These are phyloP conservation scores for Wallacemonas sp. DNA, from an alignment of 208 protist species.

Conservation along the genomic window DNA sequence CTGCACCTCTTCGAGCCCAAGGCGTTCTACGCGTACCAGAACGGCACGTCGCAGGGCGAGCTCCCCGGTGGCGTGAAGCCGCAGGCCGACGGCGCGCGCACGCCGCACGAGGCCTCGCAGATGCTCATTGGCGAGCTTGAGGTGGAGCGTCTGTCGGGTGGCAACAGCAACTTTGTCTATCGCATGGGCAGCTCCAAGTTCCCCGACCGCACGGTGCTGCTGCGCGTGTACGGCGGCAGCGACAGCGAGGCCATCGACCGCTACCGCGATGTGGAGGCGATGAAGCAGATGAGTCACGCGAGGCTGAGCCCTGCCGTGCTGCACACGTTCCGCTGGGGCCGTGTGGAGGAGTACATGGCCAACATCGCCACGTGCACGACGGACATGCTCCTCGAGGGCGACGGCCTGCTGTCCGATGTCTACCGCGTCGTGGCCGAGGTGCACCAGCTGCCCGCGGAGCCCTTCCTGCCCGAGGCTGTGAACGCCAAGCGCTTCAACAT, in stretches of 20 bases:
- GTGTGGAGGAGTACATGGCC: constrained; percentile 87
- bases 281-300: constrained; percentile 75
- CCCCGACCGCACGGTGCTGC: constrained; percentile 52
- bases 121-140: constrained; percentile 58
- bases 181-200: constrained; percentile 64
- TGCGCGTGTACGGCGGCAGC: constrained; percentile 78
- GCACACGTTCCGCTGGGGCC: constrained; percentile 81
- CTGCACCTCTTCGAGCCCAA: constrained; percentile 79
- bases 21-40: constrained; percentile 51
- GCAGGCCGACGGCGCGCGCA: constrained; percentile 24
- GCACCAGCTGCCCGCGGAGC: constrained; percentile 50
- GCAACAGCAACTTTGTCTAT: constrained; percentile 89
- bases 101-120: constrained; percentile 49
- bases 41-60: neutral
- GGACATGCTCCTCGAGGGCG: constrained; percentile 68
- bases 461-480: constrained; percentile 66
- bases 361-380: constrained; percentile 71
- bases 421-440: constrained; percentile 53
- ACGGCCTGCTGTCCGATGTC: constrained; percentile 56
- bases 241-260: constrained; percentile 80
- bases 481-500: constrained; percentile 37
- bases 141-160: constrained; percentile 77
- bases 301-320: constrained; percentile 69
- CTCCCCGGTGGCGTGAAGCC: constrained; percentile 15
- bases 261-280: constrained; percentile 66